These are phyloP conservation scores for Phytophthora uliginosa DNA, from an alignment of 352 stramenopile genomes.

Conservation along the genomic window DNA sequence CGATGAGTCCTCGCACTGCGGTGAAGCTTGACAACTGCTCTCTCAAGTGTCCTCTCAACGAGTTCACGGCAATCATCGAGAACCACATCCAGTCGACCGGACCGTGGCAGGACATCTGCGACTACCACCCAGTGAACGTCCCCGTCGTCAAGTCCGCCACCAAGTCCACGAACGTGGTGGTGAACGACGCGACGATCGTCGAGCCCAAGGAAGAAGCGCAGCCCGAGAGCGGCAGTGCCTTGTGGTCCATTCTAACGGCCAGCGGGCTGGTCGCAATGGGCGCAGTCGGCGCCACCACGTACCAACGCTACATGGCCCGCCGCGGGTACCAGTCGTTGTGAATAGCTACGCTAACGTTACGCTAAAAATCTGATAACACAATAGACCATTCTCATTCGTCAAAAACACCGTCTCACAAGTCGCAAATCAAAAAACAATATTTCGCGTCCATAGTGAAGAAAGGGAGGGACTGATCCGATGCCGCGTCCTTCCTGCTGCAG, in stretches of 20 bases:
- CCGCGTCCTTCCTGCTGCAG: slow-evolving; percentile 65
- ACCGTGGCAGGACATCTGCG: slow-evolving; percentile 79
- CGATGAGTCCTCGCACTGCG: slow-evolving; percentile 52
- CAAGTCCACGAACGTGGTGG: slow-evolving; percentile 40
- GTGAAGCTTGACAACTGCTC: slow-evolving; percentile 75
- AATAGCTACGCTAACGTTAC: not conserved
- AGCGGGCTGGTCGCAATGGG: slow-evolving; percentile 50
- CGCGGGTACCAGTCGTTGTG: slow-evolving; percentile 56
- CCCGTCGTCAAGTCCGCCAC: slow-evolving; percentile 18
- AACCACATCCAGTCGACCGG: slow-evolving; percentile 68
- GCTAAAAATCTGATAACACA: slow-evolving; percentile 21
- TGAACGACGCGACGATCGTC: slow-evolving; percentile 37
- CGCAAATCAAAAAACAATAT: slow-evolving; percentile 19
- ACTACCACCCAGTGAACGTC: slow-evolving; percentile 67
- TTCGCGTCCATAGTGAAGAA: slow-evolving; percentile 28
- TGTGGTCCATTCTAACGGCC: slow-evolving; percentile 53
- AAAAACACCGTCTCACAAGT: slow-evolving; percentile 36
- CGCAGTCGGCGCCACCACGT: slow-evolving; percentile 47
- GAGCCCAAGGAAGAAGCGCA: slow-evolving; percentile 22
- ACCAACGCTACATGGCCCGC: slow-evolving; percentile 56
- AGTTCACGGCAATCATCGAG: slow-evolving; percentile 69
- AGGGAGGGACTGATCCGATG: slow-evolving; percentile 14
- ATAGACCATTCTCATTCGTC: slow-evolving; percentile 41
- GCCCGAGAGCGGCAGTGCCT: slow-evolving; percentile 1
- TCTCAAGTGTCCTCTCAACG: slow-evolving; percentile 61